These are phyloP conservation scores for Calonectria hongkongensis DNA, from an alignment of 2,329 filamentous ascomycete genomes.

Conservation along the genomic window DNA sequence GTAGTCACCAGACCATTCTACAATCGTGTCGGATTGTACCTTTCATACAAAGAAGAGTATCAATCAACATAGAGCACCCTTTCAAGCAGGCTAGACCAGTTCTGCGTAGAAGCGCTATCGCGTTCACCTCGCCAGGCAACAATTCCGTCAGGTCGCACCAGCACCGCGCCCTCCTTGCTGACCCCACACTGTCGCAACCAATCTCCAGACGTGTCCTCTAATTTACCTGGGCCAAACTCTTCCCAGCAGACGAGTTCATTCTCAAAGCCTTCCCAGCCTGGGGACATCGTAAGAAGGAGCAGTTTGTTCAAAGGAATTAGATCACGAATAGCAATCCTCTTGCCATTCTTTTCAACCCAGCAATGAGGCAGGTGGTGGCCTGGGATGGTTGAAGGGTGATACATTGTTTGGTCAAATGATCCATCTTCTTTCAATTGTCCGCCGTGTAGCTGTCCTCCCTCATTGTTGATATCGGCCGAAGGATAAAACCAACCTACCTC, in stretches of 20 bases:
- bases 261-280: slow-evolving; percentile 21
- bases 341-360: slow-evolving; percentile 25
- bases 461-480: slow-evolving; percentile 23
- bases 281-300: slow-evolving; percentile 23
- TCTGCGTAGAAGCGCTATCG: neutral
- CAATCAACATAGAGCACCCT: neutral
- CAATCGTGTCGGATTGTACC: too few species aligned
- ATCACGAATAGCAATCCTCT: slow-evolving; percentile 20
- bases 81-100: neutral
- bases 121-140: slow-evolving; percentile 28
- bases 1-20: too few species aligned
- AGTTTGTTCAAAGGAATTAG: slow-evolving; percentile 27
- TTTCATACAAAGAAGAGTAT: too few species aligned
- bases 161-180: slow-evolving; percentile 11
- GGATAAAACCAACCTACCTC: slow-evolving; percentile 32
- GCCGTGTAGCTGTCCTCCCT: neutral
- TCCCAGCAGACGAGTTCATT: slow-evolving; percentile 10
- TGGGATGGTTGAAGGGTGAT: slow-evolving; percentile 26
- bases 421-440: slow-evolving; percentile 15
- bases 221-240: neutral
- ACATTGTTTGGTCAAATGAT: slow-evolving; percentile 8
- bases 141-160: slow-evolving; percentile 26
- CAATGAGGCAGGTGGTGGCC: slow-evolving; percentile 28
- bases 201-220: slow-evolving; percentile 19
- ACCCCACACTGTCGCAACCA: slow-evolving; percentile 19